These are phyloP conservation scores for Glycine soja DNA, from an alignment of 306 rosid genomes.

Conservation along the genomic window DNA sequence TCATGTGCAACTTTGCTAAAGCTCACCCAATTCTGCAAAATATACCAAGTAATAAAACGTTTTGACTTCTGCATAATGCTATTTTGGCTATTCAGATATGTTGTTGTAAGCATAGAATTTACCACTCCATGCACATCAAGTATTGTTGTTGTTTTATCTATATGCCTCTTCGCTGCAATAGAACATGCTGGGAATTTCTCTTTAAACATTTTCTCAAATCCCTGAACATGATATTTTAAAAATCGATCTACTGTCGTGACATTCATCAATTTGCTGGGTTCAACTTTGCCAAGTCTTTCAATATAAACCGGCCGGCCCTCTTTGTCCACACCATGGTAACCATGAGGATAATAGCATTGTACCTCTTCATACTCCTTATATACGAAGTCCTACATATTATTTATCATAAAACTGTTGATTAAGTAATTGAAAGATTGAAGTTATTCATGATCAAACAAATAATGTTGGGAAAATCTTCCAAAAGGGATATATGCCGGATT, in stretches of 20 bases:
- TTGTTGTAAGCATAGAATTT: slow-evolving; percentile 45
- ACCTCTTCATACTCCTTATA: slow-evolving; percentile 86
- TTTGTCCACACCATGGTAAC: slow-evolving; percentile 96
- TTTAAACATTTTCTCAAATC: slow-evolving; percentile 85
- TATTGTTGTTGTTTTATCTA: slow-evolving; percentile 79
- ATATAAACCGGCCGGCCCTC: slow-evolving; percentile 91
- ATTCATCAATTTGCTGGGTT: slow-evolving; percentile 81
- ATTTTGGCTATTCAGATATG: slow-evolving; percentile 41
- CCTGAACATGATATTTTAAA: slow-evolving; percentile 90
- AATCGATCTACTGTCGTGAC: slow-evolving; percentile 88
- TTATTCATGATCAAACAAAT: slow-evolving; percentile 33
- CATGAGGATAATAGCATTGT: slow-evolving; percentile 87
- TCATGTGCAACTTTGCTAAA: slow-evolving; percentile 87
- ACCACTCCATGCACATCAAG: slow-evolving; percentile 96
- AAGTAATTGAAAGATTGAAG: slow-evolving; percentile 43
- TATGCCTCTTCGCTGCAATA: slow-evolving; percentile 83
- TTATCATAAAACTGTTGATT: slow-evolving; percentile 42
- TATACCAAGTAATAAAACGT: slow-evolving; percentile 33
- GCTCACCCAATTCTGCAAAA: slow-evolving; percentile 83
- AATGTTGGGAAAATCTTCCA: slow-evolving; percentile 37
- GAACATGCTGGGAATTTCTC: slow-evolving; percentile 97
- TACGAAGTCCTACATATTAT: slow-evolving; percentile 67
- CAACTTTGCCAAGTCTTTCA: slow-evolving; percentile 93
- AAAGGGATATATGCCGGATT: slow-evolving; percentile 27
- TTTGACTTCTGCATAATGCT: slow-evolving; percentile 12